phyloP scores from a whole-genome alignment of 106 monocot species.

The Iris macrosiphon region DNA sequence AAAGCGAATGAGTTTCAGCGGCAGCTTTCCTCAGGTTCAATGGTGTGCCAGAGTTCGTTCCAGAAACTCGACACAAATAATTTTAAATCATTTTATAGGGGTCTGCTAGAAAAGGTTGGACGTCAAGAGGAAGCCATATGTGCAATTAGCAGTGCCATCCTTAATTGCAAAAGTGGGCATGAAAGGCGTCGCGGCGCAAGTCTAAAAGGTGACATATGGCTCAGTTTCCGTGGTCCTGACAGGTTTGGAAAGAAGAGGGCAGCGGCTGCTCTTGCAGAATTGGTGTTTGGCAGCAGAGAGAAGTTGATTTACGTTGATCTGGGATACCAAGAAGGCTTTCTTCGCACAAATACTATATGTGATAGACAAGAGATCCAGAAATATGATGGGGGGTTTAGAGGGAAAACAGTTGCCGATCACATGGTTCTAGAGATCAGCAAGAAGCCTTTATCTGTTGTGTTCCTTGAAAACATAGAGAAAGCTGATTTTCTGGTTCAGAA shows the following conservation, averaged over 20 bases:
- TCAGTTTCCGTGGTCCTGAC: constrained; percentile 73
- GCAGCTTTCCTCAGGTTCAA: background rate
- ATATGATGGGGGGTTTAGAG: constrained; percentile 25
- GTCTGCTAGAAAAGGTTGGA: constrained; percentile 56
- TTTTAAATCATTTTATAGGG: constrained; percentile 44
- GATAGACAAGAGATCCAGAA: constrained; percentile 7
- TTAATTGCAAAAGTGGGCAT: constrained; percentile 26
- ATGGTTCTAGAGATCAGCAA: constrained; percentile 57
- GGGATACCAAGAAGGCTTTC: constrained; percentile 18
- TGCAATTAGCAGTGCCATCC: constrained; percentile 37
- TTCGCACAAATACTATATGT: constrained; percentile 15
- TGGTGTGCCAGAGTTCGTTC: constrained; percentile 6
- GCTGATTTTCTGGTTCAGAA: constrained; percentile 64
- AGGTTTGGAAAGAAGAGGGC: constrained; percentile 53
- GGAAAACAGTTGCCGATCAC: constrained; percentile 63
- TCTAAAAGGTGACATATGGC: constrained; percentile 56
- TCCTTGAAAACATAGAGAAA: constrained; percentile 79
- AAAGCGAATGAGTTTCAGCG: constrained; percentile 16
- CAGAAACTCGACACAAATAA: constrained; percentile 30
- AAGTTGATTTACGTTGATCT: constrained; percentile 62
- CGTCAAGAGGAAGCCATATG: constrained; percentile 77
- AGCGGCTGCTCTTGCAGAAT: constrained; percentile 61
- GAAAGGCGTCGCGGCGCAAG: constrained; percentile 31
- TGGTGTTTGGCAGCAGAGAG: constrained; percentile 55
- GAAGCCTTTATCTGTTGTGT: constrained; percentile 60